phyloP scores from a whole-genome alignment of 1,139 yeast genomes.

The Scheffersomyces segobiensis region DNA sequence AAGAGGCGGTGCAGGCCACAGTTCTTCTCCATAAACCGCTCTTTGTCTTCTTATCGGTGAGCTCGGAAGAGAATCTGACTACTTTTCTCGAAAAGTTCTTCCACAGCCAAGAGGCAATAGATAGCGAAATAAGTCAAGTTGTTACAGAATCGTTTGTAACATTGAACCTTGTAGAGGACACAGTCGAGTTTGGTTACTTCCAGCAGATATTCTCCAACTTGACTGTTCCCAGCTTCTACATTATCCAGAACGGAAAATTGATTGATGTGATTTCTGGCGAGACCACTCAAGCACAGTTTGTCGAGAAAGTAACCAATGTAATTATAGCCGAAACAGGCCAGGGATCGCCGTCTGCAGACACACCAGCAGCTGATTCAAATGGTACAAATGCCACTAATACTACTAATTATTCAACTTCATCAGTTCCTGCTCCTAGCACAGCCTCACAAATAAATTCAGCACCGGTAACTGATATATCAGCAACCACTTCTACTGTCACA shows the following conservation, averaged over 20 bases:
- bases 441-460: not conserved
- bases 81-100: slow-evolving; percentile 23
- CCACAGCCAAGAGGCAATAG: slow-evolving; percentile 7
- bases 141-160: slow-evolving; percentile 34
- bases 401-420: slow-evolving; percentile 18
- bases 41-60: slow-evolving; percentile 35
- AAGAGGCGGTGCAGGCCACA: slow-evolving; percentile 43
- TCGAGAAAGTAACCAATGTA: slow-evolving; percentile 1
- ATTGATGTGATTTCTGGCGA: slow-evolving; percentile 42
- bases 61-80: slow-evolving; percentile 9
- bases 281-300: slow-evolving; percentile 22
- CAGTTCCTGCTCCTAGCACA: not conserved
- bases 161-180: slow-evolving; percentile 43
- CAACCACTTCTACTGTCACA: not conserved
- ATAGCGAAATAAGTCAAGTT: slow-evolving; percentile 2
- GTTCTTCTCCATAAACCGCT: slow-evolving; percentile 36
- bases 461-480: not conserved
- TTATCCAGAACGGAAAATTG: slow-evolving; percentile 47
- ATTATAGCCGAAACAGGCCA: not conserved
- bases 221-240: slow-evolving; percentile 48
- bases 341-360: not conserved
- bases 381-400: not conserved
- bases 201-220: slow-evolving; percentile 50
- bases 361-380: not conserved
- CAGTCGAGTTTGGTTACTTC: slow-evolving; percentile 50